Percentiles rank a stretch among this genome's conserved stretches.
phyloP scores from a whole-genome alignment of 1,139 yeast species.

The Pichia sp. region DNA sequence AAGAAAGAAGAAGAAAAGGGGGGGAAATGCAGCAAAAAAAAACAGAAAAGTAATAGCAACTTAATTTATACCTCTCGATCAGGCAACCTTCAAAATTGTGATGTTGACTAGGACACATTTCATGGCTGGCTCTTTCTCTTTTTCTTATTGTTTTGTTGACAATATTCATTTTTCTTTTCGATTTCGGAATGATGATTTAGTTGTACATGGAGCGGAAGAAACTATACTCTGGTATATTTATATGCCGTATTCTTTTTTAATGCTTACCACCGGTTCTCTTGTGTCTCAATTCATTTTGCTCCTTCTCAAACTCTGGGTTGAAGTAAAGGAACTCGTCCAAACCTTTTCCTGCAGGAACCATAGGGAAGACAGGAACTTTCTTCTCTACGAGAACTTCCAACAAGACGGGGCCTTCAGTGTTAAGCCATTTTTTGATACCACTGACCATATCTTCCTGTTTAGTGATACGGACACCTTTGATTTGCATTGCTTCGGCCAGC shows the following conservation, averaged over 20 bases:
- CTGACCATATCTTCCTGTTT: constrained; percentile 61
- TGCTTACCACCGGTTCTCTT: constrained; percentile 58
- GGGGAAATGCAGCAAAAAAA: neutral
- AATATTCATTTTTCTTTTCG: neutral
- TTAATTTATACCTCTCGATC: constrained; percentile 1
- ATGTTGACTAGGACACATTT: neutral
- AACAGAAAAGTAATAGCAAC: neutral
- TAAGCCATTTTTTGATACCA: constrained; percentile 71
- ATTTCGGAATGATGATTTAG: neutral
- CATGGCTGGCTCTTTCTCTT: neutral
- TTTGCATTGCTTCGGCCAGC: constrained; percentile 91
- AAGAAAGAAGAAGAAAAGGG: neutral
- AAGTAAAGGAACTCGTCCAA: constrained; percentile 86
- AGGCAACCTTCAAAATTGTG: neutral
- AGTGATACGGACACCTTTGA: constrained; percentile 72
- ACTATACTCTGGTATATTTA: neutral
- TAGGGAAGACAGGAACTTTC: constrained; percentile 96
- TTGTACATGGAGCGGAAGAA: neutral
- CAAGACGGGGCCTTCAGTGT: constrained; percentile 75
- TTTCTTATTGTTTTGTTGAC: neutral
- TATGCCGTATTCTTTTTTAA: constrained; percentile 24
- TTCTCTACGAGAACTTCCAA: constrained; percentile 88
- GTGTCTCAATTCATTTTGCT: constrained; percentile 61
- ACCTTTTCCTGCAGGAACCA: constrained; percentile 97
- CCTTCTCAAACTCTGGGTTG: constrained; percentile 74